Evolutionary conservation across 2,329 filamentous ascomycete species (phyloP), one percentile per base, ranked within the genome.

Genomic region (Penicillium sp.): DNA sequence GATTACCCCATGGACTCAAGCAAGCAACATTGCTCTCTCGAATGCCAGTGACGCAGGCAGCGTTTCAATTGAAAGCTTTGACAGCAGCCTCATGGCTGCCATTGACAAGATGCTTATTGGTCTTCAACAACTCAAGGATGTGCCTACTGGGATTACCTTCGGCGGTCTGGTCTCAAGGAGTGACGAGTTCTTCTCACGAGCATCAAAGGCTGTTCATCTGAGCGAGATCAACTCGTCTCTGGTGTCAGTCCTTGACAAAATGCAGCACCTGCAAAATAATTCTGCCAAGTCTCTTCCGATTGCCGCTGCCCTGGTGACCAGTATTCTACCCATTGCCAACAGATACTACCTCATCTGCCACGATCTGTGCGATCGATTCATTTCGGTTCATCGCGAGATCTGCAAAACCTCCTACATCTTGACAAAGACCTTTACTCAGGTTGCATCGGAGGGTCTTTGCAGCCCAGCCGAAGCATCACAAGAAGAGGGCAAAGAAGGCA

Each of bases 371-470:
- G 62, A 72, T 8, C 76, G 79, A 23, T 81, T 85, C 49, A 70
- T 80, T 1, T 71, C 75, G 1, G 72, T 90, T 6, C 88, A 97
- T 62, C 74, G 78, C 8, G 78, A 86, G 10, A 82, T 82, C 1
- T 85, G 83, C 58, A 85, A 86, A 57, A 79, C 95, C 63, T 81
- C 86, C 0, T 85, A 86, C 64, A 79, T 84, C 11, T 77, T 98
- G 36, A 80, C 84, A 27, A 87, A 84, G 40, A 80, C 83, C 0
- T 95, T 96, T 65, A 79, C 81, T 1, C 84, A 89, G 48, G 79
- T 98, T 40, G 83, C 87, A 1, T 79, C 82, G 0, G 83, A 94
- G 64, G 93, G 93, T 1, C 97, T 97, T 74, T 98, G 93, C 64
- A 88, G 84, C 16, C 93, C 93, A 0, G 78, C 86, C 18, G 90